A percentile compares a stretch with the other conserved stretches of the same genome.
These are phyloP conservation scores for Logfia minima DNA, from an alignment of 129 eudicot genomes.

Conservation along the genomic window DNA sequence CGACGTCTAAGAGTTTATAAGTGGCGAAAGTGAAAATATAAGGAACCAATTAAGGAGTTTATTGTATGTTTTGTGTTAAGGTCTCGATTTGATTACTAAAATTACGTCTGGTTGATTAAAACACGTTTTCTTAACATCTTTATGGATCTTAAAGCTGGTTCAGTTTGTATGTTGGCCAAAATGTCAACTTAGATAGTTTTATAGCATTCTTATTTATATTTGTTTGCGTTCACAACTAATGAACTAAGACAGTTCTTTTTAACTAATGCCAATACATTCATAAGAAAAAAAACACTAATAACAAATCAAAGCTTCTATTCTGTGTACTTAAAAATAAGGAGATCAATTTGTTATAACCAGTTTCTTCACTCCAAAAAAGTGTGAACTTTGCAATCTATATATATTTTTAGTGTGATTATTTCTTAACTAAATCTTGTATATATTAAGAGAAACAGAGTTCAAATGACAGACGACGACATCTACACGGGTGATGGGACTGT, in stretches of 20 bases:
- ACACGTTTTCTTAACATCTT: too few species aligned
- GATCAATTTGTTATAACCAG: too few species aligned
- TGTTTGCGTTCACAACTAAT: not conserved
- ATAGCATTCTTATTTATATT: not conserved
- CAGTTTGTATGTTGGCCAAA: not conserved
- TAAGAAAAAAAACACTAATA: not conserved
- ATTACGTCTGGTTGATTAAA: too few species aligned
- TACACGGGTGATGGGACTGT: slow-evolving; percentile 68
- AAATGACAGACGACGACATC: slow-evolving; percentile 44
- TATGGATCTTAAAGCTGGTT: too few species aligned
- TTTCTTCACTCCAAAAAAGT: not conserved
- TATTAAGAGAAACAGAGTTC: slow-evolving; percentile 25
- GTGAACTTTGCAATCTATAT: not conserved
- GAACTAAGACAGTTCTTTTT: not conserved
- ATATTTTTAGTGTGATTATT: not conserved
- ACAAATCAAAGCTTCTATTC: not conserved
- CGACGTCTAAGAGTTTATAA: not conserved
- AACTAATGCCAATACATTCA: not conserved
- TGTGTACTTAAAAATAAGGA: too few species aligned
- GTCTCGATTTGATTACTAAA: too few species aligned
- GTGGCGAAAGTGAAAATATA: not conserved
- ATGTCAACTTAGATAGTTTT: not conserved
- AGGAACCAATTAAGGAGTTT: not conserved
- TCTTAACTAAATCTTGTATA: not conserved
- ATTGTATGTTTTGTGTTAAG: not conserved